A percentile compares a stretch with the other conserved stretches of the same genome.
Evolutionary conservation across 768 basidiomycete species (phyloP).

Genomic region (Multifurca ochricompacta): DNA sequence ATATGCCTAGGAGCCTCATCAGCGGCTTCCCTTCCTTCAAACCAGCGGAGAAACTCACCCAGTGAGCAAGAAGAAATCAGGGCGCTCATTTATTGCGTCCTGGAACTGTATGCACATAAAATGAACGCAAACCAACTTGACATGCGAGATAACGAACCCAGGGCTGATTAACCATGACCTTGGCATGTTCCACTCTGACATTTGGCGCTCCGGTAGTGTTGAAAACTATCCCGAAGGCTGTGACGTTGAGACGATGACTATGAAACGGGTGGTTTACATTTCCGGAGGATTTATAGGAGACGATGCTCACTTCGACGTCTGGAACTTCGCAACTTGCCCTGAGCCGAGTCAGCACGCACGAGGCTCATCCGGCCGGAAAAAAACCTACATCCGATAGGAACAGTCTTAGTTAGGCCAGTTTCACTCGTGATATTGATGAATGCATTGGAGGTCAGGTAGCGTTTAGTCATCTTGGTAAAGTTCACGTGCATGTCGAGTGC

Average conservation of each 20-base stretch:
- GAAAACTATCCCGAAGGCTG: too few relatives aligned
- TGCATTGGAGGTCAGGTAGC: too few relatives aligned
- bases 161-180: slow-evolving; percentile 65
- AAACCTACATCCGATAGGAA: slow-evolving; percentile 38
- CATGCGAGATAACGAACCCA: slow-evolving; percentile 47
- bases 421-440: too few relatives aligned
- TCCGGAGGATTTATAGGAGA: too few relatives aligned
- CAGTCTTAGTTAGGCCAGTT: too few relatives aligned
- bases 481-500: too few relatives aligned
- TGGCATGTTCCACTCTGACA: slow-evolving; percentile 66
- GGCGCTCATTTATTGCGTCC: slow-evolving; percentile 70
- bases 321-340: slow-evolving; percentile 64
- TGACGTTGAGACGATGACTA: too few relatives aligned
- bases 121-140: too few relatives aligned
- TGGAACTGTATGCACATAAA: slow-evolving; percentile 41
- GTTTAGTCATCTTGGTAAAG: too few relatives aligned
- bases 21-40: not conserved
- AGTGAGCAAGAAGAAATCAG: slow-evolving; percentile 75
- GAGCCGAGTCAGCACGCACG: not conserved
- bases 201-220: too few relatives aligned
- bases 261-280: too few relatives aligned
- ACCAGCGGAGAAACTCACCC: not conserved
- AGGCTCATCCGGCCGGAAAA: not conserved
- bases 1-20: slow-evolving; percentile 54
- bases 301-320: slow-evolving; percentile 51